Percentiles rank a stretch among this genome's conserved stretches.
phyloP scores from a whole-genome alignment of 164 flowering plant genomes.

The Saururus chinensis region DNA sequence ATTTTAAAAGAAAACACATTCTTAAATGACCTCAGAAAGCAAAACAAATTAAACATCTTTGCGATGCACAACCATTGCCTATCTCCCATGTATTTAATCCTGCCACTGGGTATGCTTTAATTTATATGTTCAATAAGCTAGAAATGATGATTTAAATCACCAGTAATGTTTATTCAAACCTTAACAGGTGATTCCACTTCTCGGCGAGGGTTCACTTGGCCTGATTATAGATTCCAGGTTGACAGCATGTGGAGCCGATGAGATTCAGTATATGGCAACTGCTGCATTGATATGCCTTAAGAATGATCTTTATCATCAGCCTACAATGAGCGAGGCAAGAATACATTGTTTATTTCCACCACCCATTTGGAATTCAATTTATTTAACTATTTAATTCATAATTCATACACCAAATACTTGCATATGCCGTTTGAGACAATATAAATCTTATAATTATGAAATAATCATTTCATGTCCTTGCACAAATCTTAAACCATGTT shows the following conservation, averaged over 20 bases:
- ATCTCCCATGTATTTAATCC: not conserved
- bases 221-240: conserved; percentile 30
- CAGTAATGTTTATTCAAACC: too few species aligned
- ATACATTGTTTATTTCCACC: too few species aligned
- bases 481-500: too few species aligned
- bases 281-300: conserved; percentile 32
- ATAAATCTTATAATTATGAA: too few species aligned
- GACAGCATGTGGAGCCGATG: conserved; percentile 8
- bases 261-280: conserved; percentile 16
- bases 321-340: conserved; percentile 27
- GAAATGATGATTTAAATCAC: not conserved
- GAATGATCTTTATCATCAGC: conserved; percentile 7
- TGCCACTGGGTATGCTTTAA: not conserved
- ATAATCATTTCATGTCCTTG: too few species aligned
- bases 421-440: too few species aligned
- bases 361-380: too few species aligned
- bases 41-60: too few species aligned
- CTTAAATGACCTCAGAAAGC: not conserved
- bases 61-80: not conserved
- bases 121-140: not conserved
- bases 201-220: conserved; percentile 18
- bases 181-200: conserved; percentile 26
- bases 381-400: too few species aligned
- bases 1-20: too few species aligned
- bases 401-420: too few species aligned